Conservation (phyloP, 495 filamentous ascomycete species). For the Cercophora newfieldiana region DNA sequence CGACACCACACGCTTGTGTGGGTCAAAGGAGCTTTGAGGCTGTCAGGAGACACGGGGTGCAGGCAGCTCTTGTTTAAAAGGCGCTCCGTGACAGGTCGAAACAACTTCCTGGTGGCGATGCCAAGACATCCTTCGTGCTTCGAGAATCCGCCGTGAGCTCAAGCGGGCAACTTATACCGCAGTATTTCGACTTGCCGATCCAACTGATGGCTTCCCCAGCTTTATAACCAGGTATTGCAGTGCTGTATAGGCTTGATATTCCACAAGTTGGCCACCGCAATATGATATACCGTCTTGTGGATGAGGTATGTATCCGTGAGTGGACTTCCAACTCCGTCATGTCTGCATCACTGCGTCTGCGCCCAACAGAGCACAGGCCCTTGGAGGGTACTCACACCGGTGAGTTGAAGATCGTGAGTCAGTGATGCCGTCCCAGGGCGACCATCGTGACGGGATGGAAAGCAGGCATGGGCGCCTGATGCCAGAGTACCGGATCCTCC, state of each 20-base stretch:
- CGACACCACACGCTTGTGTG: conserved; percentile 1
- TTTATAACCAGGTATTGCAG: not conserved
- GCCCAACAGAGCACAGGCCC: not conserved
- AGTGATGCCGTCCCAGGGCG: not conserved
- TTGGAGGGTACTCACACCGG: not conserved
- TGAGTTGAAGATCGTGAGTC: not conserved
- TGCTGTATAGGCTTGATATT: not conserved
- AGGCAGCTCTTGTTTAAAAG: not conserved
- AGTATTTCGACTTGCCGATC: not conserved
- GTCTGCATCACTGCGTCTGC: not conserved
- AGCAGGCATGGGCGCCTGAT: not conserved
- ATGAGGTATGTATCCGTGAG: not conserved
- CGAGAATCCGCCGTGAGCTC: not conserved
- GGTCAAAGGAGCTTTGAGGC: not conserved
- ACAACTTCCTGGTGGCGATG: not conserved
- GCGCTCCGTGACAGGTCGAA: not conserved
- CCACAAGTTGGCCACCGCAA: not conserved
- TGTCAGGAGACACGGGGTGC: conserved; percentile 8
- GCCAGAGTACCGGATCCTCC: too few relatives aligned
- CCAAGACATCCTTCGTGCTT: not conserved
- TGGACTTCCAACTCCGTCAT: not conserved
- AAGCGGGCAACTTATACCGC: not conserved
- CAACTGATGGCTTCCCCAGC: not conserved
- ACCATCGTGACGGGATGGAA: not conserved
- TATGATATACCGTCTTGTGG: not conserved